A percentile compares a stretch with the other conserved stretches of the same genome.
Conservation (phyloP, 805 yeast species). For the Teunomyces funiuensis region DNA sequence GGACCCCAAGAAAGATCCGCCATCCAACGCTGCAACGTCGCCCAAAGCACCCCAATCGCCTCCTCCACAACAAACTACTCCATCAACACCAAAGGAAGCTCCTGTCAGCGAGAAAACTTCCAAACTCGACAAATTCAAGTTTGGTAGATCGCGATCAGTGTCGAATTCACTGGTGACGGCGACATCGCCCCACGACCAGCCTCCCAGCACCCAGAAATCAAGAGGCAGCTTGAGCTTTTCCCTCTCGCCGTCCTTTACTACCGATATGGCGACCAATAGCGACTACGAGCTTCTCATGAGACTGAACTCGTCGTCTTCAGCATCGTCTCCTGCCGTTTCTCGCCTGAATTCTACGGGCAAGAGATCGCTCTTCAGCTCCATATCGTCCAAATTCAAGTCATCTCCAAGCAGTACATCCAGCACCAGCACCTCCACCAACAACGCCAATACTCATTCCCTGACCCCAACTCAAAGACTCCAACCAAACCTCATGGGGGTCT, state of each 20-base stretch:
- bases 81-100: not conserved
- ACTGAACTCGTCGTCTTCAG: constrained; percentile 1
- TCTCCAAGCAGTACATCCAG: too few relatives aligned
- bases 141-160: constrained; percentile 28
- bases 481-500: constrained; percentile 13
- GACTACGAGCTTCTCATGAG: not conserved
- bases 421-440: constrained; percentile 5
- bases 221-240: constrained; percentile 10
- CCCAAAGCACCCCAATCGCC: not conserved
- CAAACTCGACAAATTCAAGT: constrained; percentile 22
- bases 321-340: constrained; percentile 15
- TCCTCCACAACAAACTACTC: not conserved
- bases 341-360: constrained; percentile 18
- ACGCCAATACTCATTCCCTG: not conserved
- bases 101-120: constrained; percentile 11
- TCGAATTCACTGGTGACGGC: constrained; percentile 15
- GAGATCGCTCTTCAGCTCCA: constrained; percentile 35
- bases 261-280: constrained; percentile 1
- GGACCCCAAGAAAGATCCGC: not conserved
- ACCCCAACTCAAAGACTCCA: constrained; percentile 11
- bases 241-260: not conserved
- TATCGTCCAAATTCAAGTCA: constrained; percentile 40
- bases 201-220: constrained; percentile 8
- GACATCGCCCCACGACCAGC: constrained; percentile 4
- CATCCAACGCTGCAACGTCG: not conserved